Conservation (phyloP, 2,329 filamentous ascomycete genomes). For the Gliomastix tumulicola region DNA sequence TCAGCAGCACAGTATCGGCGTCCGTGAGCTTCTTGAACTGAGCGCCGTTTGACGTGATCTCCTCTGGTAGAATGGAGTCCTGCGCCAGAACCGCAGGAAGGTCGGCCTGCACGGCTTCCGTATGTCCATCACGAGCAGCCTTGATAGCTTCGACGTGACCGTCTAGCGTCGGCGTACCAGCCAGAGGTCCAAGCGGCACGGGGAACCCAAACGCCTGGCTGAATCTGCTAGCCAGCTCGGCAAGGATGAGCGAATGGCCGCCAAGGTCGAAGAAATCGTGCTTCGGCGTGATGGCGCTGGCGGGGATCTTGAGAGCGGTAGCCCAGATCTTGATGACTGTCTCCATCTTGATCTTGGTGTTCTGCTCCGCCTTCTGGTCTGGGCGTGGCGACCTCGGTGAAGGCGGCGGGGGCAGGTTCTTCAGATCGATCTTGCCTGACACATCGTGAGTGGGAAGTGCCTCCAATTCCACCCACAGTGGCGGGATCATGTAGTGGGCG, state of each 20-base stretch:
- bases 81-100: slow-evolving; percentile 61
- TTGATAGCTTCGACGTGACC: slow-evolving; percentile 68
- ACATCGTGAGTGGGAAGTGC: slow-evolving; percentile 69
- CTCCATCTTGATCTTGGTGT: slow-evolving; percentile 59
- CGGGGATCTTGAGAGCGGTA: slow-evolving; percentile 58
- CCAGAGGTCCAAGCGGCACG: slow-evolving; percentile 63
- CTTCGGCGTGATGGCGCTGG: slow-evolving; percentile 55
- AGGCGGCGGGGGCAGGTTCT: slow-evolving; percentile 60
- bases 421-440: slow-evolving; percentile 72
- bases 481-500: slow-evolving; percentile 78
- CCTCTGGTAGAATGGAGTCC: slow-evolving; percentile 60
- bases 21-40: slow-evolving; percentile 54
- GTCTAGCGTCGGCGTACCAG: slow-evolving; percentile 63
- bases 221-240: slow-evolving; percentile 65
- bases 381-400: slow-evolving; percentile 36
- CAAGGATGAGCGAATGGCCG: slow-evolving; percentile 72
- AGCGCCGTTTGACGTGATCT: slow-evolving; percentile 53
- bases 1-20: slow-evolving; percentile 63
- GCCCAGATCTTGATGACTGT: slow-evolving; percentile 69
- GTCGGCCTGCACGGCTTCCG: slow-evolving; percentile 68
- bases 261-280: slow-evolving; percentile 79
- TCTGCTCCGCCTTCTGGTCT: slow-evolving; percentile 36
- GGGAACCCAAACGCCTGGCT: slow-evolving; percentile 66
- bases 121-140: slow-evolving; percentile 63
- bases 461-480: slow-evolving; percentile 68